Percentiles rank a stretch among this genome's conserved stretches.
phyloP scores from a whole-genome alignment of 352 stramenopile species.

The Discostella stelligera region DNA sequence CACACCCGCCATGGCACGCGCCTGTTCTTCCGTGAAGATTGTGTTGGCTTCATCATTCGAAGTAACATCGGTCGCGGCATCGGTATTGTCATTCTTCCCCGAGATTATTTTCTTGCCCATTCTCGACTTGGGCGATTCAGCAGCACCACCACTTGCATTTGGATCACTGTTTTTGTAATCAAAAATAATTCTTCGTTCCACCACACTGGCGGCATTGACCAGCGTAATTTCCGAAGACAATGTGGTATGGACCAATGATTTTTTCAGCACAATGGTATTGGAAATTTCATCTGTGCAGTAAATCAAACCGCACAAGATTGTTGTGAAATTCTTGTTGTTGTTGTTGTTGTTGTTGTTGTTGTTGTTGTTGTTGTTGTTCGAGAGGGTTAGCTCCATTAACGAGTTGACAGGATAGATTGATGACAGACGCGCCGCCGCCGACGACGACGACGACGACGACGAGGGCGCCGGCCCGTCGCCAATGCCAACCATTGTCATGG shows the following conservation, averaged over 20 bases:
- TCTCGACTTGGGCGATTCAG: not conserved
- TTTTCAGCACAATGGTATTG: constrained; percentile 66
- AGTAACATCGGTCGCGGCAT: constrained; percentile 1
- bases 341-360: too few relatives aligned
- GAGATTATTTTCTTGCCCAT: not conserved
- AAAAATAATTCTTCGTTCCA: constrained; percentile 38
- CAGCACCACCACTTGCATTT: not conserved
- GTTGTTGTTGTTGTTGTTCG: not conserved
- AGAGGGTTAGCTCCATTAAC: constrained; percentile 69
- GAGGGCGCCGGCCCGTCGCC: not conserved
- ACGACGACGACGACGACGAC: not conserved
- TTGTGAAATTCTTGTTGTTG: constrained; percentile 8
- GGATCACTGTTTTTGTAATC: not conserved
- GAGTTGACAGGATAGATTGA: constrained; percentile 67
- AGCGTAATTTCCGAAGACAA: constrained; percentile 56
- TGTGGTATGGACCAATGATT: constrained; percentile 53
- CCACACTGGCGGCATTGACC: constrained; percentile 51
- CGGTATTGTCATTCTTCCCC: not conserved
- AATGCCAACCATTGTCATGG: not conserved
- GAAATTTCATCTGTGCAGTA: constrained; percentile 77
- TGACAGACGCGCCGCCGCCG: constrained; percentile 11
- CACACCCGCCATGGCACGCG: constrained; percentile 10
- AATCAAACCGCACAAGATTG: constrained; percentile 52
- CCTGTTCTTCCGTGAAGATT: constrained; percentile 16
- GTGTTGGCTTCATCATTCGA: not conserved